A percentile compares a stretch with the other conserved stretches of the same genome.
phyloP scores from a whole-genome alignment of 1,284 basidiomycete species.

The Ceratobasidium sp. region DNA sequence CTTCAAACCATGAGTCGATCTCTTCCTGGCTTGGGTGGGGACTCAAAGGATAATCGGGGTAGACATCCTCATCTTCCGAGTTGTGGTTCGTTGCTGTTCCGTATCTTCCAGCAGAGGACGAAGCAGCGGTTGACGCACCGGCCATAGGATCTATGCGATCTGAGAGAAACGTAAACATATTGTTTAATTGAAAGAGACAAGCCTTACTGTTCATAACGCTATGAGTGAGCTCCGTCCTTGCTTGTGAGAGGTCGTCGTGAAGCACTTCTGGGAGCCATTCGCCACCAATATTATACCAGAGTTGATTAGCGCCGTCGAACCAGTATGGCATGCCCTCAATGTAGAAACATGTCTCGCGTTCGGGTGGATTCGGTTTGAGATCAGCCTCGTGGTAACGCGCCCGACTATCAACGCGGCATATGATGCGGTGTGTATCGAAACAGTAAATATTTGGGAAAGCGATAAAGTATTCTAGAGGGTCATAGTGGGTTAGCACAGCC shows the following conservation, averaged over 20 bases:
- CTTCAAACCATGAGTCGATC: conserved; percentile 23
- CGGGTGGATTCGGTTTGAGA: conserved; percentile 8
- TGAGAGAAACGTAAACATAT: not conserved
- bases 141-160: conserved; percentile 3
- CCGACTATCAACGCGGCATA: not conserved
- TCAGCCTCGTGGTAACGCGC: conserved; percentile 1
- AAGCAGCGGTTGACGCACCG: not conserved
- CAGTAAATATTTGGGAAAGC: conserved; percentile 22
- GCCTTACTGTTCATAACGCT: conserved; percentile 16
- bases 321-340: conserved; percentile 17
- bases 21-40: not conserved
- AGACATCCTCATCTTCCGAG: conserved; percentile 20
- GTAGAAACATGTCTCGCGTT: not conserved
- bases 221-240: not conserved
- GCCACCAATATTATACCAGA: conserved; percentile 22
- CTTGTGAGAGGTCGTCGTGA: not conserved
- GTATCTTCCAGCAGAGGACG: not conserved
- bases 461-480: conserved; percentile 10
- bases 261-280: conserved; percentile 3
- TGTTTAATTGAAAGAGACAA: too few relatives aligned
- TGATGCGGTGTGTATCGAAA: conserved; percentile 23
- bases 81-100: not conserved
- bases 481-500: too few relatives aligned
- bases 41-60: not conserved
- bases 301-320: conserved; percentile 2